A percentile compares a stretch with the other conserved stretches of the same genome.
Evolutionary conservation across 2,329 filamentous ascomycete genomes (phyloP).

Genomic region (Clarireedia hainanense): DNA sequence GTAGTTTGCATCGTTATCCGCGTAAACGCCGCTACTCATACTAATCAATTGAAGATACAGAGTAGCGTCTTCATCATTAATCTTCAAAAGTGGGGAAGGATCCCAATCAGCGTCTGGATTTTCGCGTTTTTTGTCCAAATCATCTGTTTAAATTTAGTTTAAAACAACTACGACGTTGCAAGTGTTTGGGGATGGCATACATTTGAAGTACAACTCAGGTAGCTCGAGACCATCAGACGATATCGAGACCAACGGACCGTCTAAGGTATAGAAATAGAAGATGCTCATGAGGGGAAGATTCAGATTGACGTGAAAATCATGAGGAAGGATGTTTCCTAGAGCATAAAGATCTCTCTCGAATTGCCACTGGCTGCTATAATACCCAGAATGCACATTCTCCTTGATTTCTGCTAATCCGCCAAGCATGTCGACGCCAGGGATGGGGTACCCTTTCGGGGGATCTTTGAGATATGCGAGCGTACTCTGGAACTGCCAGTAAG

Average conservation of each 20-base stretch:
- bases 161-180: no score
- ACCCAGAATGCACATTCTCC: slow-evolving; percentile 9
- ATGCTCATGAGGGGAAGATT: slow-evolving; percentile 39
- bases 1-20: slow-evolving; percentile 32
- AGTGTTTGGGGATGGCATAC: not conserved
- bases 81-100: slow-evolving; percentile 41
- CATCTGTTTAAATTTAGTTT: slow-evolving; percentile 4
- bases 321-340: slow-evolving; percentile 40
- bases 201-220: slow-evolving; percentile 41
- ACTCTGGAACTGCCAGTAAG: slow-evolving; percentile 14
- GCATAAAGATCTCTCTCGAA: slow-evolving; percentile 17
- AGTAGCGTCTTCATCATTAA: slow-evolving; percentile 45
- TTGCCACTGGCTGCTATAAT: slow-evolving; percentile 16
- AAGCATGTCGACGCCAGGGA: slow-evolving; percentile 15
- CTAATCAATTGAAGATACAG: slow-evolving; percentile 39
- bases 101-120: slow-evolving; percentile 10
- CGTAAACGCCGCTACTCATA: slow-evolving; percentile 26
- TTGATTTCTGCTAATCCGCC: slow-evolving; percentile 15
- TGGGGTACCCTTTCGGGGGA: slow-evolving; percentile 13
- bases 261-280: slow-evolving; percentile 31
- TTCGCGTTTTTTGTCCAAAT: slow-evolving; percentile 4
- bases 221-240: slow-evolving; percentile 47
- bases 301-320: slow-evolving; percentile 42
- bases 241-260: slow-evolving; percentile 43
- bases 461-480: slow-evolving; percentile 22